Evolutionary conservation across 148 eudicot species (phyloP).

Genomic region (Camellia sinensis): DNA sequence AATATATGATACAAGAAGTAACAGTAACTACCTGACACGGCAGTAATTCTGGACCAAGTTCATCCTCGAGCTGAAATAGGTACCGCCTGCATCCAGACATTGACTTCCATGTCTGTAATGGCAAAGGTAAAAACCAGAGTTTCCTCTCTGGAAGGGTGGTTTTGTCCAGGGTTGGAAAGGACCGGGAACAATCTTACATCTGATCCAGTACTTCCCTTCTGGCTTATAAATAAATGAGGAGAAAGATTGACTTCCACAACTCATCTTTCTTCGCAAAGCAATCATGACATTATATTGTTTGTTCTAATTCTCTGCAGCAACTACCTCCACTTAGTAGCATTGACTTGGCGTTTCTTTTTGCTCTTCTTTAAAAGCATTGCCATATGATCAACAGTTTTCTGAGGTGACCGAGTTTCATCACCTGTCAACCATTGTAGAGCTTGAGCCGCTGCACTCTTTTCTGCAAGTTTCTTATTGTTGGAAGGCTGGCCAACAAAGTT

Average conservation of each 20-base stretch:
- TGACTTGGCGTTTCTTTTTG: conserved; percentile 46
- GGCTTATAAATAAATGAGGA: neutral
- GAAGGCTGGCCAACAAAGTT: conserved; percentile 76
- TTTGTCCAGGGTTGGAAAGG: neutral
- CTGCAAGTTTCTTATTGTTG: conserved; percentile 78
- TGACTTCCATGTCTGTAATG: neutral
- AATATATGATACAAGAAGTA: conserved; percentile 7
- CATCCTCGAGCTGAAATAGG: neutral
- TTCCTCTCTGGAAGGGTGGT: neutral
- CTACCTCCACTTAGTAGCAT: conserved; percentile 33
- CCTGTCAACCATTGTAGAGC: conserved; percentile 85
- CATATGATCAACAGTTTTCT: conserved; percentile 50
- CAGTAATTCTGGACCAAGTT: neutral
- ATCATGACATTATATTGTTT: neutral
- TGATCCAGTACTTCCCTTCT: neutral
- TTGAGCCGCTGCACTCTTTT: conserved; percentile 87
- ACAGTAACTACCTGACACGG: conserved; percentile 14
- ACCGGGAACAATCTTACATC: neutral
- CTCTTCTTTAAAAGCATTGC: conserved; percentile 65
- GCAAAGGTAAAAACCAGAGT: neutral
- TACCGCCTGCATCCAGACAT: neutral
- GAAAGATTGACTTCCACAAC: neutral
- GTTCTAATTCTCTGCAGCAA: neutral
- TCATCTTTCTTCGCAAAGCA: neutral
- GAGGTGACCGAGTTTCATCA: conserved; percentile 62